These are phyloP conservation scores for Passalora sequoiae DNA, from an alignment of 2,329 filamentous ascomycete species.

Conservation along the genomic window DNA sequence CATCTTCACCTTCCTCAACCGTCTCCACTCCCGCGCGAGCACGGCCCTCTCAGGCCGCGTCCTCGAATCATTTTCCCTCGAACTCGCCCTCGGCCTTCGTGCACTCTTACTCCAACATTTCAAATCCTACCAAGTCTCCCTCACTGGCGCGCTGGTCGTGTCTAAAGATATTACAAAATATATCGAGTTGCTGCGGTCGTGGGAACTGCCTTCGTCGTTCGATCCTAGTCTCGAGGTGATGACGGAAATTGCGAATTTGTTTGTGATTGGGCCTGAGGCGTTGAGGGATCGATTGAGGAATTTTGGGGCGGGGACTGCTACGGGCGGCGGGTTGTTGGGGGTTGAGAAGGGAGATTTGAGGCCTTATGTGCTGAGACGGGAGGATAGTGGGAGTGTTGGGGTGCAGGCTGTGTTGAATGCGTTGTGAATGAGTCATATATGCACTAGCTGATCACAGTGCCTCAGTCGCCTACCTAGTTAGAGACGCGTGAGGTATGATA, in stretches of 20 bases:
- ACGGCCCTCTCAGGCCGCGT: slow-evolving; percentile 78
- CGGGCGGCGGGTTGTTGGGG: slow-evolving; percentile 36
- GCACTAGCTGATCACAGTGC: too few relatives aligned
- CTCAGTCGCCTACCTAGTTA: too few relatives aligned
- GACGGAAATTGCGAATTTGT: slow-evolving; percentile 88
- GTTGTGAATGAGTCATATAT: too few relatives aligned
- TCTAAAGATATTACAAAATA: slow-evolving; percentile 96
- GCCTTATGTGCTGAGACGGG: slow-evolving; percentile 76
- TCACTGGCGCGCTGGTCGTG: slow-evolving; percentile 89
- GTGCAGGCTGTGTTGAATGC: slow-evolving; percentile 76
- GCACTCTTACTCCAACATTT: slow-evolving; percentile 83
- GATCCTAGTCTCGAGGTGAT: slow-evolving; percentile 66
- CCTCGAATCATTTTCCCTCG: slow-evolving; percentile 72
- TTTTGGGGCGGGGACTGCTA: slow-evolving; percentile 32
- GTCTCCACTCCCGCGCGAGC: slow-evolving; percentile 58
- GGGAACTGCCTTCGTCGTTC: slow-evolving; percentile 61
- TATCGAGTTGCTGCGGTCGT: slow-evolving; percentile 75
- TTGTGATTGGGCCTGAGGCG: slow-evolving; percentile 71
- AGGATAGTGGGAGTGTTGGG: slow-evolving; percentile 74
- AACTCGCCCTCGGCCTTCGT: slow-evolving; percentile 75
- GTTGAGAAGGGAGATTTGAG: slow-evolving; percentile 58
- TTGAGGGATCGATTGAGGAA: slow-evolving; percentile 48
- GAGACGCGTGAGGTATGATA: too few relatives aligned
- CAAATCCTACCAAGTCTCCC: slow-evolving; percentile 88
- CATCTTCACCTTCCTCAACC: slow-evolving; percentile 71